Evolutionary conservation across 2,329 filamentous ascomycete genomes (phyloP).

Genomic region (Penicillium thymicola): DNA sequence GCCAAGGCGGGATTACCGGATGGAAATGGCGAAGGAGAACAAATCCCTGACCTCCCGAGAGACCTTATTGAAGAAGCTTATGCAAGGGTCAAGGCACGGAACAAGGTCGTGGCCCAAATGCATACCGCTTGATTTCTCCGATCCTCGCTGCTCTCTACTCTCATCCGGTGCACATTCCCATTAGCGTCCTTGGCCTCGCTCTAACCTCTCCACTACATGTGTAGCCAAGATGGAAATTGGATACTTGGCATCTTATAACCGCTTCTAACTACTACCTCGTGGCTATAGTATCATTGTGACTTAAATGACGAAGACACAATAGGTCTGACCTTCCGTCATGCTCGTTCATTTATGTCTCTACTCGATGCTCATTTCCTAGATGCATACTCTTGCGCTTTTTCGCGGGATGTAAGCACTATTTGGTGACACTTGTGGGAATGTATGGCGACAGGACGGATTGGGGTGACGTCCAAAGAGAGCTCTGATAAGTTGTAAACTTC

Average conservation of each 20-base stretch:
- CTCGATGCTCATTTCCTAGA: constrained; percentile 9
- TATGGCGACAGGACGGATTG: constrained; percentile 9
- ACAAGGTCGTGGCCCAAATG: constrained; percentile 17
- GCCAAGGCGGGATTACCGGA: constrained; percentile 10
- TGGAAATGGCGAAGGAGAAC: constrained; percentile 28
- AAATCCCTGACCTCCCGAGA: constrained; percentile 44
- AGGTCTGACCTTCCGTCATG: constrained; percentile 23
- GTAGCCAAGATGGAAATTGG: neutral
- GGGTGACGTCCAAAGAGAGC: constrained; percentile 43
- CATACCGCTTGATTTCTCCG: neutral
- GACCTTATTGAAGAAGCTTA: constrained; percentile 44
- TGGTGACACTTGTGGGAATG: neutral
- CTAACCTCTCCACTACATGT: neutral
- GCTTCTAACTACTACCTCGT: neutral
- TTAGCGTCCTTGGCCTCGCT: neutral
- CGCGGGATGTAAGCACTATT: constrained; percentile 31
- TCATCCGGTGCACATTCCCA: neutral
- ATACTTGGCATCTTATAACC: neutral
- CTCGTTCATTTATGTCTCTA: constrained; percentile 3
- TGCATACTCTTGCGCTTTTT: constrained; percentile 32
- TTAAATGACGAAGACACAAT: constrained; percentile 37
- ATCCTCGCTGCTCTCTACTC: neutral
- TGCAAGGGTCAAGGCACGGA: constrained; percentile 37
- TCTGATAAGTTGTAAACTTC: constrained; percentile 38
- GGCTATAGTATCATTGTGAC: neutral